Evolutionary conservation across 1,139 yeast genomes (phyloP).

Genomic region (Geotrichum bryndzae): DNA sequence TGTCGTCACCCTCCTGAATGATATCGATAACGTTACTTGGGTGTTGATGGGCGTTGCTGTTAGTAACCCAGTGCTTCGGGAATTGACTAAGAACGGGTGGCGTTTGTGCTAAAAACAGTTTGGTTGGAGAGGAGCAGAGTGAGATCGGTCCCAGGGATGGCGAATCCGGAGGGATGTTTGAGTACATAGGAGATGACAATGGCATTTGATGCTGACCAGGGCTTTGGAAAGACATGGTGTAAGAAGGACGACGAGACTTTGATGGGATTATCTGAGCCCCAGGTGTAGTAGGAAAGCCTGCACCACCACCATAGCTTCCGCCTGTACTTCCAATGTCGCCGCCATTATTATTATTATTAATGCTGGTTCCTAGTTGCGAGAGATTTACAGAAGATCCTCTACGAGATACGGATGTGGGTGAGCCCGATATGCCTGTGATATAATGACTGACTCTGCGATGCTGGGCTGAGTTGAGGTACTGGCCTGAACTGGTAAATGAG

Average conservation of each 20-base stretch:
- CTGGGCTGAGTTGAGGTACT: slow-evolving; percentile 18
- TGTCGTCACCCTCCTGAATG: not conserved
- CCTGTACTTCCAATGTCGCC: not conserved
- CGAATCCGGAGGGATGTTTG: slow-evolving; percentile 15
- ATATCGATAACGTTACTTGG: slow-evolving; percentile 6
- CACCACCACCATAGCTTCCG: not conserved
- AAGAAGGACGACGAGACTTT: slow-evolving; percentile 6
- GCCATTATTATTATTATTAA: not conserved
- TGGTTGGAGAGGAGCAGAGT: slow-evolving; percentile 16
- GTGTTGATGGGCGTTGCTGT: not conserved
- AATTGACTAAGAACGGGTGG: slow-evolving; percentile 12
- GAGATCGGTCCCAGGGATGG: slow-evolving; percentile 18
- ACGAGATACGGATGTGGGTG: slow-evolving; percentile 14
- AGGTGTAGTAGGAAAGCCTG: slow-evolving; percentile 1
- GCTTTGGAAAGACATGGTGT: slow-evolving; percentile 6
- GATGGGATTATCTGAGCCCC: slow-evolving; percentile 11
- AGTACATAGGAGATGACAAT: slow-evolving; percentile 4
- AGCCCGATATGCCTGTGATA: slow-evolving; percentile 13
- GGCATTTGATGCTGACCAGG: slow-evolving; percentile 4
- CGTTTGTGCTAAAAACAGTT: slow-evolving; percentile 15
- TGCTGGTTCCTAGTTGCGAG: not conserved
- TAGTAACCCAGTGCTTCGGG: not conserved
- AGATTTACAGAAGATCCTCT: slow-evolving; percentile 13
- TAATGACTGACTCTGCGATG: slow-evolving; percentile 19
- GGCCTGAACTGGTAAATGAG: slow-evolving; percentile 15